Evolutionary conservation across 139 green algal genomes (phyloP), one percentile per base, ranked within the genome.

Genomic region (Chlorella sp.): DNA sequence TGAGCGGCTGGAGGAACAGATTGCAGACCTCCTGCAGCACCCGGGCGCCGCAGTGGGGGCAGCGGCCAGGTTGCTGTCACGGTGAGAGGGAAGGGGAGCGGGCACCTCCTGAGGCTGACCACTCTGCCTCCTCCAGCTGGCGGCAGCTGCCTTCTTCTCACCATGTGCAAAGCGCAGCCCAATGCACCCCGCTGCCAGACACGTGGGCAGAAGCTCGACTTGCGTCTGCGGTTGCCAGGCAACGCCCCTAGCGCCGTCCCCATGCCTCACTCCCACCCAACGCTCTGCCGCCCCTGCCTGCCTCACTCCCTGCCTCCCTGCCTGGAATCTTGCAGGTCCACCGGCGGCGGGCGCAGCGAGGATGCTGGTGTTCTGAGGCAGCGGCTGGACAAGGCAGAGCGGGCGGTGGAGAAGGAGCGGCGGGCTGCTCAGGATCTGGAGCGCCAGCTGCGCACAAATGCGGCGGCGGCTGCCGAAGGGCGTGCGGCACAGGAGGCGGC

Each of bases 351-450:
- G 80, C 68, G 77, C 61, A n/a, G 22, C 28, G 89, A 80, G 21
- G 90, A 94, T 57, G 57, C 81, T 9, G 79, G 21, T 9, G 66
- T 76, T 32, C 71, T 94, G 85, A 88, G 88, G 40, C 26, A 57
- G 0, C 78, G 92, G 0, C 81, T 94, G 57, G 92, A 91, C 66
- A 93, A 91, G 40, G 92, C 92, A 64, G 94, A 96, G 92, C 86
- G 83, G 24, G 92, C 91, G 0, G 88, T 93, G 61, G 93, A 95
- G 88, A 89, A 90, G 78, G 90, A 94, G 75, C 87, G 94, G 36
- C 89, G 91, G 24, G 71, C 91, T 22, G 89, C 57, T 76, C 86
- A 92, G 86, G 90, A 91, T 48, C 73, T 92, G 18, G 88, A 95
- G 89, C 89, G 91, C 16, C 86, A 94, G 84, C 81, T 92, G 53